These are phyloP conservation scores for Dactylis glomerata DNA, from an alignment of 176 grass and related monocot genomes.

Conservation along the genomic window DNA sequence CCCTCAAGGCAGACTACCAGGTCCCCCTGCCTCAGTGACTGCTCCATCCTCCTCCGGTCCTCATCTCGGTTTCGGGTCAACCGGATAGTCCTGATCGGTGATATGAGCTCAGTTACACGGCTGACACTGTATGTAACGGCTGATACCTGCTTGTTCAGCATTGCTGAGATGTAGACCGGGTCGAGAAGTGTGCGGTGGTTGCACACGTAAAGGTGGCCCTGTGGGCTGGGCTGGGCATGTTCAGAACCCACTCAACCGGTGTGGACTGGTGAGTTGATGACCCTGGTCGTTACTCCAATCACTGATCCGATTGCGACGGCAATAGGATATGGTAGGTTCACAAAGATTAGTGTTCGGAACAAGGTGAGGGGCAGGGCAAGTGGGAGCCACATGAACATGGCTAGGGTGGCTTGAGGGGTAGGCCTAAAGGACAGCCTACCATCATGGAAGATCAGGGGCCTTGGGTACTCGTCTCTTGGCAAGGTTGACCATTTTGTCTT, in stretches of 20 bases:
- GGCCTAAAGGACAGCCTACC: conserved; percentile 78
- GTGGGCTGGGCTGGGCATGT: neutral
- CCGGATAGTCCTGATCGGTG: conserved; percentile 65
- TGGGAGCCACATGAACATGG: conserved; percentile 84
- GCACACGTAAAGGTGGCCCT: conserved; percentile 58
- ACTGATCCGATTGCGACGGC: conserved; percentile 35
- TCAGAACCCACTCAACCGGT: neutral
- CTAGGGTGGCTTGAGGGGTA: conserved; percentile 46
- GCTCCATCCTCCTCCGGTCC: conserved; percentile 58
- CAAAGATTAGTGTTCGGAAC: conserved; percentile 49
- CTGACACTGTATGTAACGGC: conserved; percentile 75
- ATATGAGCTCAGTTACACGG: conserved; percentile 54
- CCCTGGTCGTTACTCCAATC: conserved; percentile 42
- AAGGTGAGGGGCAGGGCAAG: conserved; percentile 42
- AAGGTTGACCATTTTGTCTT: conserved; percentile 68
- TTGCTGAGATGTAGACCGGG: conserved; percentile 62
- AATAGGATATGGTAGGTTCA: conserved; percentile 50
- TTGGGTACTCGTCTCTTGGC: conserved; percentile 49
- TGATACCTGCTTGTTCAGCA: conserved; percentile 53
- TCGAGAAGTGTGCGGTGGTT: conserved; percentile 90
- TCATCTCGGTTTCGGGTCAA: conserved; percentile 60
- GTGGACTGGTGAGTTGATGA: neutral
- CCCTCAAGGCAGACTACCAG: conserved; percentile 87
- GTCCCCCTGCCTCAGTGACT: conserved; percentile 37
- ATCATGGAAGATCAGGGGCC: conserved; percentile 81